These are phyloP conservation scores for Cucumis hystrix DNA, from an alignment of 306 rosid species.

Conservation along the genomic window DNA sequence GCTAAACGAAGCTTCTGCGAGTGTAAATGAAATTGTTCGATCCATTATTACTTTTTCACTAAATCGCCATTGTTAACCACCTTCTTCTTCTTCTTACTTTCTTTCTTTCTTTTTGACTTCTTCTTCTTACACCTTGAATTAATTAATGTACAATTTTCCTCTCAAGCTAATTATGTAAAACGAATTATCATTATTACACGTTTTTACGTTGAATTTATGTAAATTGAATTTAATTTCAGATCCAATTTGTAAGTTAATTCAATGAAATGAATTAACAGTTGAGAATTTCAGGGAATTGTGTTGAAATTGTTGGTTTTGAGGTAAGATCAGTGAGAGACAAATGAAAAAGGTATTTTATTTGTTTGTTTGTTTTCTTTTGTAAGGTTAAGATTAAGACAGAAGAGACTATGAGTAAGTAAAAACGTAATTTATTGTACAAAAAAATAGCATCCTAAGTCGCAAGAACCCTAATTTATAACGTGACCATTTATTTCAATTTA, in stretches of 20 bases:
- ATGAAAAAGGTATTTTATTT: too few species aligned
- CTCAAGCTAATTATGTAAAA: neutral
- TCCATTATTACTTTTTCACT: neutral
- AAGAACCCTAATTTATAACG: too few species aligned
- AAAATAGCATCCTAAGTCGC: too few species aligned
- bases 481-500: too few species aligned
- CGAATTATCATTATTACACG: neutral
- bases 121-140: neutral
- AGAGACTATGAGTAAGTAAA: too few species aligned
- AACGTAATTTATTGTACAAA: too few species aligned
- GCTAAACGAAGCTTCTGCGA: conserved; percentile 26
- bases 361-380: too few species aligned
- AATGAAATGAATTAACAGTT: too few species aligned
- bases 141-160: neutral
- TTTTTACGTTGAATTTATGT: neutral
- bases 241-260: neutral
- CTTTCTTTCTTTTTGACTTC: neutral
- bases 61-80: neutral
- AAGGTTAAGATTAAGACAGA: too few species aligned
- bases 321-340: neutral
- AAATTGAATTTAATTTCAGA: neutral
- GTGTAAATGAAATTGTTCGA: conserved; percentile 25
- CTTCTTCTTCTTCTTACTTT: neutral
- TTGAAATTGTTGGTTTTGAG: neutral
- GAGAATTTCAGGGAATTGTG: neutral